A percentile compares a stretch with the other conserved stretches of the same genome.
Evolutionary conservation across 2,329 filamentous ascomycete genomes (phyloP).

Genomic region (Ophiosphaerella herpotricha): DNA sequence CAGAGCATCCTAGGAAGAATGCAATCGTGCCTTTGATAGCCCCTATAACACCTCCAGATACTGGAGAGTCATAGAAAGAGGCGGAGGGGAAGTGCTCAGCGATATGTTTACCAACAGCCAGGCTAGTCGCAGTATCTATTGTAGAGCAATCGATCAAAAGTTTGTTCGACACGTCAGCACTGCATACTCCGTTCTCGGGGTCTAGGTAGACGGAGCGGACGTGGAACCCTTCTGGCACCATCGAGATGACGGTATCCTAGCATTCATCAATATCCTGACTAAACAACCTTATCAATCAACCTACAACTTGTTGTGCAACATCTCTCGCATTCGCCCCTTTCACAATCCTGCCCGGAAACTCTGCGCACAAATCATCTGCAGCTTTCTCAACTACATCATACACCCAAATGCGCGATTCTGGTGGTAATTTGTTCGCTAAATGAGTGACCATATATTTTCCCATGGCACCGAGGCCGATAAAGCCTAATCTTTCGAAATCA

Average conservation of each 20-base stretch:
- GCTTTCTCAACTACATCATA: slow-evolving; percentile 54
- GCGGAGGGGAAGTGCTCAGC: slow-evolving; percentile 45
- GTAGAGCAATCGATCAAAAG: slow-evolving; percentile 61
- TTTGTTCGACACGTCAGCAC: slow-evolving; percentile 49
- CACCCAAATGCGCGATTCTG: slow-evolving; percentile 51
- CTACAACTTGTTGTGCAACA: slow-evolving; percentile 57
- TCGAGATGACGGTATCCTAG: slow-evolving; percentile 57
- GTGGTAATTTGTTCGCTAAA: slow-evolving; percentile 53
- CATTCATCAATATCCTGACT: slow-evolving; percentile 2
- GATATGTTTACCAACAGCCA: slow-evolving; percentile 51
- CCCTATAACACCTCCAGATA: slow-evolving; percentile 59
- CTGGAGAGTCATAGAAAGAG: slow-evolving; percentile 59
- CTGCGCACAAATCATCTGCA: slow-evolving; percentile 50
- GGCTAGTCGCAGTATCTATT: slow-evolving; percentile 59
- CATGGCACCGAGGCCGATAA: slow-evolving; percentile 61
- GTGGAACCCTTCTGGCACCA: slow-evolving; percentile 59
- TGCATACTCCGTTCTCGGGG: slow-evolving; percentile 49
- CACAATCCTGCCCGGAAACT: slow-evolving; percentile 47
- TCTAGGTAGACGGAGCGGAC: slow-evolving; percentile 58
- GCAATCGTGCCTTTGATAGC: slow-evolving; percentile 58
- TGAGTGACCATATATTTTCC: slow-evolving; percentile 59
- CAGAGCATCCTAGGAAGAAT: slow-evolving; percentile 60
- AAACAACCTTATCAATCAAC: neutral
- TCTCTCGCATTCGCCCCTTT: slow-evolving; percentile 52
- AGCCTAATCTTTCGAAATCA: slow-evolving; percentile 48